These are phyloP conservation scores for Fusarium pseudonygamai DNA, from an alignment of 2,329 filamentous ascomycete genomes.

Conservation along the genomic window DNA sequence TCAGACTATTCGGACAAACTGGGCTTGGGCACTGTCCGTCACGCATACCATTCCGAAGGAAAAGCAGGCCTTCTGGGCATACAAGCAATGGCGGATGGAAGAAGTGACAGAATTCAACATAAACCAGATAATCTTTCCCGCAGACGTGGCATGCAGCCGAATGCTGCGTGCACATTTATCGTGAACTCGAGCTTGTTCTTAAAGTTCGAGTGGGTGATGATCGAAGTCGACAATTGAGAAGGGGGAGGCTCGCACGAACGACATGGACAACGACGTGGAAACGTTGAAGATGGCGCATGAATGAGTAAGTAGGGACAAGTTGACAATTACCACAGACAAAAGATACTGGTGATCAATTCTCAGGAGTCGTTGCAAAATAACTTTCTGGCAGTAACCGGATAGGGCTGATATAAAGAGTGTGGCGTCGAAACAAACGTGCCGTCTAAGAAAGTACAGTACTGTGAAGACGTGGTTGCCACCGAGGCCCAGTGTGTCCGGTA, in stretches of 20 bases:
- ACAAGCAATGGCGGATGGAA: conserved; percentile 59
- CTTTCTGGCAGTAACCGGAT: conserved; percentile 28
- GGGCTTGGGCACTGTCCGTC: conserved; percentile 67
- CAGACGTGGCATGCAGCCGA: conserved; percentile 66
- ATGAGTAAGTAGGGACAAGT: not conserved
- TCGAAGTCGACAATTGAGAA: conserved; percentile 23
- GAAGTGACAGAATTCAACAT: conserved; percentile 64
- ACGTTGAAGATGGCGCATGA: not conserved
- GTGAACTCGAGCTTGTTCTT: conserved; percentile 41
- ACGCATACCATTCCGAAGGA: conserved; percentile 57
- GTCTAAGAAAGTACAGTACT: not conserved
- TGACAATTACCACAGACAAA: conserved; percentile 7
- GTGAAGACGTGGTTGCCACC: conserved; percentile 37
- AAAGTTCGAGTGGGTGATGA: conserved; percentile 23
- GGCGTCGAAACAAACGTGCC: conserved; percentile 27
- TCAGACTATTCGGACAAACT: conserved; percentile 66
- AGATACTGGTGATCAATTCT: not conserved
- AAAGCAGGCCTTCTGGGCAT: conserved; percentile 57
- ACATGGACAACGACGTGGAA: conserved; percentile 37
- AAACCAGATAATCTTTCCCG: conserved; percentile 67
- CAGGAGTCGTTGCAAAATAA: conserved; percentile 5
- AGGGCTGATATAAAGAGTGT: conserved; percentile 45
- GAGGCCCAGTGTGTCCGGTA: conserved; percentile 18
- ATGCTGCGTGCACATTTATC: conserved; percentile 70
- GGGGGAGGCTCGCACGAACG: conserved; percentile 28